Base-by-base conservation (phyloP, 2,329 filamentous ascomycete genomes). In the Rhexocercosporidium sp. region DNA sequence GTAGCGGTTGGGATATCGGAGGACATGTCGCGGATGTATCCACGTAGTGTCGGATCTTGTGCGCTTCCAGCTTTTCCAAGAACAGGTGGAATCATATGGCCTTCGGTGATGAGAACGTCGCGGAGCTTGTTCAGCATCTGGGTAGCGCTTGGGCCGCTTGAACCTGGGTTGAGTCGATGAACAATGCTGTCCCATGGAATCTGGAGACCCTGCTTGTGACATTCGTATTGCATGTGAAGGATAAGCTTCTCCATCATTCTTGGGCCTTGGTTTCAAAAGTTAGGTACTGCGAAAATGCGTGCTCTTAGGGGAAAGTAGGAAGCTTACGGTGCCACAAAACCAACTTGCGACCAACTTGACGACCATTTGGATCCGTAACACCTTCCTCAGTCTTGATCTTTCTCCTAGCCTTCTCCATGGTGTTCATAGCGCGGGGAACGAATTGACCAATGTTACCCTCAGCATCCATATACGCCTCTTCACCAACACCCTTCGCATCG, bases 181-280 rank as follows among this genome's bases (percentile, higher is more conserved):
- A 75, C 72, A 14, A 71, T 62, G 2, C 66, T 61, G 25, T 74
- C 70, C 75, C 74, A 77, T 27, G 75, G 75, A 6, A 76, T 49
- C 1, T 44, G 34, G 8, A 49, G 69, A 49, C 62, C 57, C 1
- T 11, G 59, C 47, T 31, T 51, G 34, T 71, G 69, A 20, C 65
- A 78, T 69, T 84, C 82, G 39, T 81, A 84, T 12, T 79, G 74
- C 0, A 83, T 69, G 64, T 79, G 72, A 0, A 84, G 73, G 0
- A 84, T 65, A 0, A 83, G 69, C 71, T 84, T 84, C 44, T 84
- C 82, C 0, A 77, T 74, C 81, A 84, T 84, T 11, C 82, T 79
- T 11, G 81, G 78, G 0, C 81, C 82, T 85, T 56, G 6, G 27
- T 41, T 9, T 34, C 16, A 18, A 62, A 16, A 44, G 22, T 47